Percentiles rank a stretch among this genome's conserved stretches.
These are phyloP conservation scores for Boletus holoroseus DNA, from an alignment of 1,284 basidiomycete species.

Conservation along the genomic window DNA sequence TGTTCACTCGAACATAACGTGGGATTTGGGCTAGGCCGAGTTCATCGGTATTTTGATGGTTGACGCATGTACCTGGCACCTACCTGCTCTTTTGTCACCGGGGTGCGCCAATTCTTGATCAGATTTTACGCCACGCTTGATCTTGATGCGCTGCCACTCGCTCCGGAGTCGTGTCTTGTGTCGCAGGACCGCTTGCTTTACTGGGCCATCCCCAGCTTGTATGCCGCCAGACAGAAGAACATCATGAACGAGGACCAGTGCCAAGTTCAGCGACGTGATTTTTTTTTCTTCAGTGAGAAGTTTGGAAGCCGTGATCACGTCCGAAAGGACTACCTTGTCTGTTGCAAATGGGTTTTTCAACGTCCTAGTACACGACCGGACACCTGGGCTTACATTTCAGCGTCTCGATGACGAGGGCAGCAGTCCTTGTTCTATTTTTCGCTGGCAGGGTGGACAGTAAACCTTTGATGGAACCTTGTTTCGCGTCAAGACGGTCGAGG, in stretches of 20 bases:
- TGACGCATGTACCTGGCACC: constrained; percentile 13
- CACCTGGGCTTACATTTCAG: constrained; percentile 70
- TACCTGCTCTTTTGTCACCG: constrained; percentile 60
- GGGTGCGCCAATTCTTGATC: constrained; percentile 62
- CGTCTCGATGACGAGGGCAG: constrained; percentile 83
- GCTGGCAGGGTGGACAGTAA: constrained; percentile 66
- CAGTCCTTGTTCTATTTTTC: constrained; percentile 71
- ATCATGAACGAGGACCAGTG: constrained; percentile 84
- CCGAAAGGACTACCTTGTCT: constrained; percentile 68
- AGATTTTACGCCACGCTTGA: constrained; percentile 65
- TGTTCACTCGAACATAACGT: constrained; percentile 84
- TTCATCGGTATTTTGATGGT: neutral
- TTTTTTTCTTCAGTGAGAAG: constrained; percentile 74
- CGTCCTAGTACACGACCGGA: neutral
- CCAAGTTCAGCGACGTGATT: constrained; percentile 67
- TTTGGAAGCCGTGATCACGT: constrained; percentile 58
- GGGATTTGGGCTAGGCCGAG: constrained; percentile 57
- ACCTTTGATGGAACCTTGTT: constrained; percentile 82
- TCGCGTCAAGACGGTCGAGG: constrained; percentile 79
- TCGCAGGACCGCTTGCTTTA: constrained; percentile 76
- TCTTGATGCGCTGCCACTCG: constrained; percentile 81
- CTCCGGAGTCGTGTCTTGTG: constrained; percentile 86
- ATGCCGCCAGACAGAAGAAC: constrained; percentile 76
- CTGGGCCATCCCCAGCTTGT: constrained; percentile 80
- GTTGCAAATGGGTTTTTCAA: constrained; percentile 10